Base-by-base conservation (phyloP, 2,329 filamentous ascomycete species). In the Chalara sp. region DNA sequence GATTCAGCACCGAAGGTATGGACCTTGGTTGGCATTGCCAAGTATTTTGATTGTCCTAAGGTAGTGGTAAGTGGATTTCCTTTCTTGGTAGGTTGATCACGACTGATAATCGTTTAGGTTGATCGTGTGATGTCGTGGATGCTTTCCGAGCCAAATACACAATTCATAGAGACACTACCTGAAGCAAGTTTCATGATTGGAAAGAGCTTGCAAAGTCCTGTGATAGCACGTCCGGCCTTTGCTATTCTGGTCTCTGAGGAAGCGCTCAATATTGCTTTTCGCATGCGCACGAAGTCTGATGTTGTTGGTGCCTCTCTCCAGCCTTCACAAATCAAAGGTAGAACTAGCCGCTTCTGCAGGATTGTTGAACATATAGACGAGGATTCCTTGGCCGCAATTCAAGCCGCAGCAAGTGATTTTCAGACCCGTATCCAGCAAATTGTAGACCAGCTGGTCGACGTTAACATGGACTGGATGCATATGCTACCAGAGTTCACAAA, bases 1-100 rank as follows among this genome's bases (percentile, higher is more conserved):
- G 78, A 87, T 64, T 86, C 83, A 0, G 84, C 84, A 0, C 72
- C 76, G 8, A 81, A 84, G 11, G 67, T 86, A 37, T 87, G 81
- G 74, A 87, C 83, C 0, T 72, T 86, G n/a, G 77, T 80, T 33
- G 78, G 76, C 3, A 65, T 87, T 6, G 78, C 81, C 6, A 78
- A 79, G 53, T 71, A 81, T 39, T 75, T 85, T 47, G 78, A 81
- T 31, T 76, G 79, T 50, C 62, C 65, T 2, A 55, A 58, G 5
- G 62, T 71, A 6, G 63, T 81, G 21, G 73, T 74, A 70, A 56
- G 57, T 57, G 28, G 12, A 43, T 21, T 6, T 11, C 63, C 1
- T 49, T n/a, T 13, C 31, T 8, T 46, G 48, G n/a, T 29, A 42
- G 6, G 31, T n/a, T 11, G 6, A 6, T 44, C 30, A 28, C 42